Evolutionary conservation across 768 basidiomycete species (phyloP).

Genomic region (Cystofilobasidium bisporidii): DNA sequence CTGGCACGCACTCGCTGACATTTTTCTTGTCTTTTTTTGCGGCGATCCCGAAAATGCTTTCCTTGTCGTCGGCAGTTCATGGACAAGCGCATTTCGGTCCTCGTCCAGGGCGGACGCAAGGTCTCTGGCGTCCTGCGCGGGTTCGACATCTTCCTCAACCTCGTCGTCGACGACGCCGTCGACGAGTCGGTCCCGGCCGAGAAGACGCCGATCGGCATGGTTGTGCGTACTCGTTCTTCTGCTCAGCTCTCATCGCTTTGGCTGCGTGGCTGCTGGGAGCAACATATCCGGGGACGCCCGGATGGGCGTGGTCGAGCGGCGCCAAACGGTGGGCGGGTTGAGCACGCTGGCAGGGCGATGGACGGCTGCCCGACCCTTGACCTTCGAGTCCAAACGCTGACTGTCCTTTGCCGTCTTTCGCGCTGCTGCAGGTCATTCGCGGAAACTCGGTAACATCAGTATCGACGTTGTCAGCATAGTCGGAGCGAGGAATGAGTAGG

Average conservation of each 20-base stretch:
- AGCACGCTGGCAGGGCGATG: too few species aligned
- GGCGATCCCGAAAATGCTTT: too few species aligned
- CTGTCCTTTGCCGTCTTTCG: too few species aligned
- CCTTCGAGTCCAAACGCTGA: too few species aligned
- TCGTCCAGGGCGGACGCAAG: slow-evolving; percentile 70
- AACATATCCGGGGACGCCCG: too few species aligned
- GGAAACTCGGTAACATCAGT: slow-evolving; percentile 85
- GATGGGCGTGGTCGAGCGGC: too few species aligned
- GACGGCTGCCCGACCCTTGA: too few species aligned
- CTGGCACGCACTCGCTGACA: slow-evolving; percentile 1
- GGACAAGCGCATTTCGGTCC: slow-evolving; percentile 94
- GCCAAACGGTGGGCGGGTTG: too few species aligned
- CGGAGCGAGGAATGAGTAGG: not conserved
- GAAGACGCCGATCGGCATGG: slow-evolving; percentile 82
- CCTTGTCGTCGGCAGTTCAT: slow-evolving; percentile 61
- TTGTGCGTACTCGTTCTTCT: slow-evolving; percentile 50
- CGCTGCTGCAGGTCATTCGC: slow-evolving; percentile 65
- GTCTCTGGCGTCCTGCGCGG: slow-evolving; percentile 90
- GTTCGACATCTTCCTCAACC: slow-evolving; percentile 96
- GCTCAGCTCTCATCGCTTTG: not conserved
- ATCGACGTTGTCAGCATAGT: slow-evolving; percentile 20
- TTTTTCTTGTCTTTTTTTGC: not conserved
- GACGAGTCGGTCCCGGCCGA: slow-evolving; percentile 86
- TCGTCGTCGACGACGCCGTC: slow-evolving; percentile 88
- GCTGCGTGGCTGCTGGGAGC: not conserved